Evolutionary conservation across 2,329 filamentous ascomycete genomes (phyloP), one percentile per base, ranked within the genome.

Genomic region (Coniochaeta hoffmannii): DNA sequence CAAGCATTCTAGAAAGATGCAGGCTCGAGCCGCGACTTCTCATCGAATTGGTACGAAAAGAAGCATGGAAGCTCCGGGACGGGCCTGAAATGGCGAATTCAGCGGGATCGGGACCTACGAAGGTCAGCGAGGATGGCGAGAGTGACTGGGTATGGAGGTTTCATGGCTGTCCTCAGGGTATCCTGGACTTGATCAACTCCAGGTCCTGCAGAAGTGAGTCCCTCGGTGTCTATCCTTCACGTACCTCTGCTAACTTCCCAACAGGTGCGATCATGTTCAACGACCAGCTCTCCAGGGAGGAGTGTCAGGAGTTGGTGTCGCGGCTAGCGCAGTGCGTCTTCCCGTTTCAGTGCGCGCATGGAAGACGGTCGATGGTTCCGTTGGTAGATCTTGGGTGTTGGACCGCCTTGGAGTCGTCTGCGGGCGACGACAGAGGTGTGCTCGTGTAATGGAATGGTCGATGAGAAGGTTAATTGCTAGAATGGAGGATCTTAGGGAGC

Each of bases 331-430:
- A 63, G 0, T 91, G 87, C 61, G 76, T 75, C 0, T 89, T 93
- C 59, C 89, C 90, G 0, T 94, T 94, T 61, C 86, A 90, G 65
- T 95, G 90, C 69, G 90, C 90, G 1, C 90, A 95, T 73, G 90
- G 90, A 0, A 76, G 85, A 54, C 84, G 84, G 1, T 84, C 81
- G 32, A 81, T 88, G 78, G 78, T 80, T 6, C 85, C 85, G 2
- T 58, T 88, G n/a, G 68, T 85, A 4, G 77, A 83, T 58, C 57
- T 53, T 85, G 30, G 75, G 75, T 1, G 30, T 10, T 24, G 49
- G 55, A 15, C 26, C 4, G 30, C 36, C 7, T 11, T 34, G 5
- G 30, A 15, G 32, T 49, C 50, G 12, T 41, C 17, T 22, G 32
- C 11, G 32, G 32, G 32, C 32, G 11, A 14, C 32, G 11, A 34